These are phyloP conservation scores for Monilinia laxa DNA, from an alignment of 2,329 filamentous ascomycete species.

Conservation along the genomic window DNA sequence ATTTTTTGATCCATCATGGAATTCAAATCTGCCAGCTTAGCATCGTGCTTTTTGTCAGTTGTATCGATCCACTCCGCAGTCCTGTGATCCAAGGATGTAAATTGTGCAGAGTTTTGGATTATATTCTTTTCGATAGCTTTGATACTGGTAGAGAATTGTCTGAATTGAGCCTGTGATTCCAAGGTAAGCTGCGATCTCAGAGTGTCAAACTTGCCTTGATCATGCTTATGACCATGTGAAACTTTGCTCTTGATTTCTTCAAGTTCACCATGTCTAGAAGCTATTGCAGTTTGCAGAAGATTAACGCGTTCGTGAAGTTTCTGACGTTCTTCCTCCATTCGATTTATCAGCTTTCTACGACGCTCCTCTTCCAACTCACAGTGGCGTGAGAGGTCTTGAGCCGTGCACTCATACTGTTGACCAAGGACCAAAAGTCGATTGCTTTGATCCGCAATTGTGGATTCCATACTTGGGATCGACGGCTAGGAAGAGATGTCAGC, in stretches of 20 bases:
- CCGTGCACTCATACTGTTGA: background rate
- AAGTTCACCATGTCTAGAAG: conserved; percentile 2
- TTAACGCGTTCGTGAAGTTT: background rate
- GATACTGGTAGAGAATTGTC: background rate
- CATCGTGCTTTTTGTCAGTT: background rate
- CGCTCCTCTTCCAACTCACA: background rate
- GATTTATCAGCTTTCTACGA: conserved; percentile 4
- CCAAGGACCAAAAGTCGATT: background rate
- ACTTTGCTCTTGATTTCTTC: conserved; percentile 3
- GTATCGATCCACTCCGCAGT: conserved; percentile 18
- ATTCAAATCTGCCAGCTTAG: conserved; percentile 7
- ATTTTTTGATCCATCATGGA: background rate
- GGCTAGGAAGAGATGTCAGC: background rate
- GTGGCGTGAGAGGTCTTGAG: conserved; percentile 16
- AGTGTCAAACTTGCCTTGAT: background rate
- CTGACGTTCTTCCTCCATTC: background rate
- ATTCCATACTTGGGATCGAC: conserved; percentile 6
- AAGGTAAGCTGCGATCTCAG: conserved; percentile 2
- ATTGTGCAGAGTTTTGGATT: background rate
- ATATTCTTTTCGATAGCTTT: conserved; percentile 16
- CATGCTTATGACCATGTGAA: background rate
- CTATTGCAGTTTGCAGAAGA: conserved; percentile 10
- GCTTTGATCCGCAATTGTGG: background rate
- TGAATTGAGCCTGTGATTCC: background rate
- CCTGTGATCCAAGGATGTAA: conserved; percentile 19